Evolutionary conservation across 768 basidiomycete genomes (phyloP), one percentile per base, ranked within the genome.

Genomic region (Bullera alba): DNA sequence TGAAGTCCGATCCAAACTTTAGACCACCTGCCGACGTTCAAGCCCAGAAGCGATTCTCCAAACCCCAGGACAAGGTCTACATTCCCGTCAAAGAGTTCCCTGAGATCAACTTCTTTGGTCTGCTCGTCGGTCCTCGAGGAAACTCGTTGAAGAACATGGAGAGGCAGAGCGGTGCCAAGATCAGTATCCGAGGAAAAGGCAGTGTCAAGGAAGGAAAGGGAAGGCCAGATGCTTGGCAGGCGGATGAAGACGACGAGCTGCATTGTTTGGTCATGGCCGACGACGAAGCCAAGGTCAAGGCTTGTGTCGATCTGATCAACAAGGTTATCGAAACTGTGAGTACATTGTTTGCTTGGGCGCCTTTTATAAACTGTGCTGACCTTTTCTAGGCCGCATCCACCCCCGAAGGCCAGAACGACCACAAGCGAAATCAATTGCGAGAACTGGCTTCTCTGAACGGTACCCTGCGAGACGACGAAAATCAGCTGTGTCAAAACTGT

Each of bases 71-170:
- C 53, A 97, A 97, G 75, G 95, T 99, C 54, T 99, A 97, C 72
- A 96, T 99, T 54, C 95, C 95, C 34, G 92, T 96, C 71, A 97
- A 99, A 73, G 95, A 99, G 75, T 99, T 99, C 63, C 95, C 95
- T 1, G 93, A 97, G 75, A 97, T 99, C 78, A 99, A 99, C 72
- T 99, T 97, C 77, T 97, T 99, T 65, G 95, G 95, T 62, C 78
- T 99, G 55, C 81, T 99, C 54, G 93, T 99, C 57, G 95, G 95
- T 32, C 95, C 95, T 67, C 86, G 95, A 66, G 95, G 95, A 39
- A 97, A 99, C 72, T 92, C 92, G 76, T 76, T 97, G 79, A 99
- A 99, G 80, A 92, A 90, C 75, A 99, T 99, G 95, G 95, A 99
- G 74, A 79, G 87, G 51, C 89, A 96, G 65, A 89, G 86, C 66